Evolutionary conservation across 352 stramenopile genomes (phyloP), one percentile per base, ranked within the genome.

Genomic region (Phytophthora sp.): DNA sequence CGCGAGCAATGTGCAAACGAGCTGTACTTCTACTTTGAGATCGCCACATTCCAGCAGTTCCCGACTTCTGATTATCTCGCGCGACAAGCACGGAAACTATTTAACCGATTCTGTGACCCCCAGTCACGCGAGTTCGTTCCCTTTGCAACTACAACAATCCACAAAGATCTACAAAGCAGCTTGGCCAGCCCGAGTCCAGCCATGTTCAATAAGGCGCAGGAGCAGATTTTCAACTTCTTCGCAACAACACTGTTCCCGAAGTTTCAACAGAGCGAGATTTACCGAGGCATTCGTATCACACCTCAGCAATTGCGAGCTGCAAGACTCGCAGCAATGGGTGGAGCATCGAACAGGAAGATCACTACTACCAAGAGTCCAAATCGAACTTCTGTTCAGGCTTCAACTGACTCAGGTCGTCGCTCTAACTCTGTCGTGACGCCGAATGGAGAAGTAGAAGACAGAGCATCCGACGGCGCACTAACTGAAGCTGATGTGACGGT

Each of bases 21-120:
- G 51, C 55, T 89, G 31, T 84, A 82, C 49, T 89, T 92, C 34
- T 92, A 89, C 78, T 87, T 86, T 42, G 79, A 92, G 44, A 84
- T 92, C 30, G 53, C 72, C 21, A 82, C 69, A 18, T 92, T 88
- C 53, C 81, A 92, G 69, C 78, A 89, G 31, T 82, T 92, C 30
- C 82, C 82, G n/a, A 92, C 81, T 2, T 89, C 82, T 0, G 80
- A 92, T 54, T 92, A 89, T 41, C 60, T 92, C 32, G 74, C 66
- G 15, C 76, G 82, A 5, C 80, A 89, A 50, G 80, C 76, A 12
- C 83, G 83, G 50, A 92, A 89, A 58, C 49, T 92, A 5, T 88
- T 79, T 55, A 70, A 77, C 20, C 76, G 80, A 0, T 92, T 92
- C 67, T 88, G 81, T 23, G 78, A 92, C 21, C 65, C 76, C 2